Evolutionary conservation across 129 eudicot genomes (phyloP).

Genomic region (Flaveria sonorensis): DNA sequence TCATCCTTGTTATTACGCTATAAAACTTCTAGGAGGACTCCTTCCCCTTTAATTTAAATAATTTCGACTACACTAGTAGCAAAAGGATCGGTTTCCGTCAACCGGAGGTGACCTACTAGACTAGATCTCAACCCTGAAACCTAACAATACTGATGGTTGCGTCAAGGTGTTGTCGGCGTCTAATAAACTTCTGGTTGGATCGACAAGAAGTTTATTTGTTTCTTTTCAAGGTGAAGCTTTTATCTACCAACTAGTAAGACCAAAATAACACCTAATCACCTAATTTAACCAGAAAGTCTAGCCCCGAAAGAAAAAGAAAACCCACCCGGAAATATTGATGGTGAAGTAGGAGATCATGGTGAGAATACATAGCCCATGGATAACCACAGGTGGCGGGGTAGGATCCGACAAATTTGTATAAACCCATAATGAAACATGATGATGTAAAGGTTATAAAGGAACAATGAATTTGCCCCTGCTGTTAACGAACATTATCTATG

Average conservation of each 20-base stretch:
- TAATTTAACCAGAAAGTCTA: conserved; percentile 45
- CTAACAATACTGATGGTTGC: conserved; percentile 31
- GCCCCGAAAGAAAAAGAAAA: conserved; percentile 67
- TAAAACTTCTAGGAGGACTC: conserved; percentile 50
- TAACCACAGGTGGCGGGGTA: conserved; percentile 65
- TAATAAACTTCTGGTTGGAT: conserved; percentile 73
- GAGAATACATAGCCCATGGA: conserved; percentile 54
- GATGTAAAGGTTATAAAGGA: no score
- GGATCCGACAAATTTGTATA: conserved; percentile 26
- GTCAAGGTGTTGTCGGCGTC: conserved; percentile 33
- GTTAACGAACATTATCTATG: no score
- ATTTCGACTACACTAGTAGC: conserved; percentile 30
- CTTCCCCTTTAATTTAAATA: conserved; percentile 70
- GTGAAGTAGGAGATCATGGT: conserved; percentile 38
- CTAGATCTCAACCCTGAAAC: conserved; percentile 56
- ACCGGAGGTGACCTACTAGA: conserved; percentile 55
- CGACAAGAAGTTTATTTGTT: conserved; percentile 75
- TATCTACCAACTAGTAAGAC: conserved; percentile 81
- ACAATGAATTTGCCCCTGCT: no score
- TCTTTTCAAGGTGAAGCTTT: conserved; percentile 89
- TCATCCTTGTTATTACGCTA: background rate
- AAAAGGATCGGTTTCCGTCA: conserved; percentile 72
- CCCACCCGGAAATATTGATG: conserved; percentile 50
- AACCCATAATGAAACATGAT: no score
- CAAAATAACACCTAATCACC: conserved; percentile 52